Base-by-base conservation (phyloP, 2,329 filamentous ascomycete species). In the Fusarium sublunatum region DNA sequence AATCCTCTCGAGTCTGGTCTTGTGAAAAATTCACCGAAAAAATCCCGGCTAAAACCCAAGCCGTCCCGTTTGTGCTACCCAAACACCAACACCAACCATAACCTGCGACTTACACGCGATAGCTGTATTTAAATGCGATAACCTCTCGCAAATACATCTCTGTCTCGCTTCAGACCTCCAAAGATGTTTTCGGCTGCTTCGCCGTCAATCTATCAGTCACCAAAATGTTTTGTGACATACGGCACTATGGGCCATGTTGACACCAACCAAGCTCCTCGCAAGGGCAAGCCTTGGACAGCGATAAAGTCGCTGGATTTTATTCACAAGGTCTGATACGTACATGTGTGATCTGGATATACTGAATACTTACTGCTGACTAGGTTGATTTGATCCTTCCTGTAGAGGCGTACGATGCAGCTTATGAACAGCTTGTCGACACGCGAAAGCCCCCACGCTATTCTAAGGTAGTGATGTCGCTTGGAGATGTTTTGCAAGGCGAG, bases 221-320 rank as follows among this genome's bases (percentile, higher is more conserved):
- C 86, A 51, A 95, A 90, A 82, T 93, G 91, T 75, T 89, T 86
- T 75, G 88, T 92, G 64, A 91, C 89, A 1, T 86, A 91, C 70
- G 87, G 87, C 36, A 80, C 81, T 11, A 85, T 94, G 74, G 79
- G 82, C 28, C 89, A 91, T 76, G 80, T 94, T 40, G 87, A 96
- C 73, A 82, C 87, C 6, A 83, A 85, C 54, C 89, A 92, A 70
- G 83, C 86, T 28, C 89, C 92, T 2, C 81, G 79, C 6, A 93
- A 90, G 72, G 89, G 87, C 70, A 88, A 91, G 68, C 93, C 92
- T 4, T 97, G 94, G 82, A 83, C 86, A 1, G 82, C 86, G 1
- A 83, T 97, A 61, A 75, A 85, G 24, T 78, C 81, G 2, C 87
- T 91, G 47, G 82, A 83, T 34, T 92, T 91, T 72, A 80, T 89